These are phyloP conservation scores for Ceratocystis huliohia DNA, from an alignment of 2,329 filamentous ascomycete genomes.

Conservation along the genomic window DNA sequence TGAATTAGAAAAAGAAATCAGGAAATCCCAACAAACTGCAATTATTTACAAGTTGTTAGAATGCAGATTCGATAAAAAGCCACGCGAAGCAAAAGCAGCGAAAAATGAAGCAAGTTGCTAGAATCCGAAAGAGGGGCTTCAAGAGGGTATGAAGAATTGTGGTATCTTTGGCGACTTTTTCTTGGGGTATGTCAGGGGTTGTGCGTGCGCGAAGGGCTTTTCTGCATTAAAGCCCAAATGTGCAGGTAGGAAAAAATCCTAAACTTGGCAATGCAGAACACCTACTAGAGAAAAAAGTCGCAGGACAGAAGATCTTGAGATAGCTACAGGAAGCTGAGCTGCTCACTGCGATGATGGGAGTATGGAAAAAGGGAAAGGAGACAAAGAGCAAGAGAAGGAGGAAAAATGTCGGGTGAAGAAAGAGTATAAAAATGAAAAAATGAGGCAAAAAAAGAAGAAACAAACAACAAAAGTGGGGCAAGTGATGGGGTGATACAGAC, in stretches of 20 bases:
- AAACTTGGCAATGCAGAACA: no score
- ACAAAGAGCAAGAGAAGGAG: background rate
- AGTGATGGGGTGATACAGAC: background rate
- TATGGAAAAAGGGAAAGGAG: slow-evolving; percentile 2
- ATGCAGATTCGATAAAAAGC: background rate
- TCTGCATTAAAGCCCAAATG: background rate
- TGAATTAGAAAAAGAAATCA: background rate
- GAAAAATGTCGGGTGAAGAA: background rate
- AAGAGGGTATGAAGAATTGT: background rate
- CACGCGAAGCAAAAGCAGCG: background rate
- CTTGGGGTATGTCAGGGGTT: background rate
- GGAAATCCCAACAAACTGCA: background rate
- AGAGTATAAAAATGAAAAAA: background rate
- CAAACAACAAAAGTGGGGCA: background rate
- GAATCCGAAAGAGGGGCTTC: background rate
- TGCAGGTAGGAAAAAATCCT: background rate
- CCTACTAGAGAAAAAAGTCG: no score
- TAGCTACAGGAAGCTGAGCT: background rate
- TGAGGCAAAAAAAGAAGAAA: no score
- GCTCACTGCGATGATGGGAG: background rate
- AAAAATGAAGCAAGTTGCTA: background rate
- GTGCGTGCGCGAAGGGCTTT: background rate
- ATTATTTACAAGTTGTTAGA: background rate
- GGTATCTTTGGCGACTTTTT: background rate
- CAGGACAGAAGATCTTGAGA: no score